These are phyloP conservation scores for Rhododendron mucronatum DNA, from an alignment of 148 eudicot species.

Conservation along the genomic window DNA sequence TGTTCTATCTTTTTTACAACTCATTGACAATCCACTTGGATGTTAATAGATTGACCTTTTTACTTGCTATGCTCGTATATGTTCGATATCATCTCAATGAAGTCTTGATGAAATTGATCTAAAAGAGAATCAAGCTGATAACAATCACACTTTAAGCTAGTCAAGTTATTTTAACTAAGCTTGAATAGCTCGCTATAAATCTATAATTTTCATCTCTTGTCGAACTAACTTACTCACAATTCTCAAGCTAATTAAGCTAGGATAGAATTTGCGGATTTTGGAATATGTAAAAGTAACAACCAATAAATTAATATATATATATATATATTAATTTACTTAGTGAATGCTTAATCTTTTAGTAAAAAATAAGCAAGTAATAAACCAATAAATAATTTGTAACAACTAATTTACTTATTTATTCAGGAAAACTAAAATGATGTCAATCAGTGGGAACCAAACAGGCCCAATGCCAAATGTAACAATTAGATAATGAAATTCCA, in stretches of 20 bases:
- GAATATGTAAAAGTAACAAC: background rate
- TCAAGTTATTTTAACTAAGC: background rate
- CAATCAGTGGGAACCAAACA: background rate
- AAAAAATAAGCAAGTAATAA: background rate
- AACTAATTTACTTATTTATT: background rate
- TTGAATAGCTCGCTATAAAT: background rate
- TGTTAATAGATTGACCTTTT: no score
- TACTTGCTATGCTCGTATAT: background rate
- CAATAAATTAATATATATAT: no score
- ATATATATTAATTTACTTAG: no score
- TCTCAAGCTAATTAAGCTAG: background rate
- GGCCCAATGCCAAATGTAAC: background rate
- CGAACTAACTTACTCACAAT: background rate
- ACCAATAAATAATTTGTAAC: background rate
- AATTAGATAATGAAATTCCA: constrained; percentile 17
- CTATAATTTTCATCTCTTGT: background rate
- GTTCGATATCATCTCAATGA: background rate
- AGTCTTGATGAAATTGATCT: background rate
- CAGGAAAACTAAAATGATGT: background rate
- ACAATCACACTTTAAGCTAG: background rate
- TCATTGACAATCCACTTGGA: no score
- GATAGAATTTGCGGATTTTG: background rate
- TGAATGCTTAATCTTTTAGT: background rate
- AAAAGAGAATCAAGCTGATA: background rate
- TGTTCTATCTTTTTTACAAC: no score